Conservation (phyloP, 768 basidiomycete species). For the Crepidotus variabilis region DNA sequence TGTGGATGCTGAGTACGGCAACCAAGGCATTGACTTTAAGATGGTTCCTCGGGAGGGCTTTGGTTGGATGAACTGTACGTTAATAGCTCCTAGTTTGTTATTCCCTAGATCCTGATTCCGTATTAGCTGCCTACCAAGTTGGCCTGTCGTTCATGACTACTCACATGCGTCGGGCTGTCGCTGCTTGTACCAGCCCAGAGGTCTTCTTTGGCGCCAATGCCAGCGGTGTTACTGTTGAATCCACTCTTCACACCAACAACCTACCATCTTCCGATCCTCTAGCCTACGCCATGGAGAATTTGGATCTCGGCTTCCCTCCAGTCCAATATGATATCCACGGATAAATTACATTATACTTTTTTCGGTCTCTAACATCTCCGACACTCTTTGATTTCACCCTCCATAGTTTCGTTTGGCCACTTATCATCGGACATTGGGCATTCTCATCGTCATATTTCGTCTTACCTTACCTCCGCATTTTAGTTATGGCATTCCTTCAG, state of each 20-base stretch:
- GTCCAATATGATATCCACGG: not conserved
- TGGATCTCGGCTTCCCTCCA: conserved; percentile 27
- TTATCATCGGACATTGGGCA: too few species aligned
- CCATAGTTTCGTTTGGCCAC: not conserved
- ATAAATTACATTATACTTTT: not conserved
- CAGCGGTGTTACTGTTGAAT: conserved; percentile 28
- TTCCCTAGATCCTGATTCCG: conserved; percentile 3
- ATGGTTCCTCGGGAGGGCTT: conserved; percentile 97
- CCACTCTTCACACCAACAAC: conserved; percentile 31
- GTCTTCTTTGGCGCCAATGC: conserved; percentile 69
- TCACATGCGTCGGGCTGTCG: conserved; percentile 93
- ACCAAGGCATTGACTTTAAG: conserved; percentile 96
- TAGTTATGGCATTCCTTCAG: too few species aligned
- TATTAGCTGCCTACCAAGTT: conserved; percentile 88
- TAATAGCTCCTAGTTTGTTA: not conserved
- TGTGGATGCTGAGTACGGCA: conserved; percentile 96
- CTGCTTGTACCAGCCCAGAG: conserved; percentile 91
- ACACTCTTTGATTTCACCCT: not conserved
- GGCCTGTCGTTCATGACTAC: conserved; percentile 92
- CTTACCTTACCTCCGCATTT: too few species aligned
- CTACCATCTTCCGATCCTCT: conserved; percentile 50
- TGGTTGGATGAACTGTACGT: conserved; percentile 95
- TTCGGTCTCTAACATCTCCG: too few species aligned
- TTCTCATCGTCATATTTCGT: too few species aligned
- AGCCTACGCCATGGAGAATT: conserved; percentile 59